phyloP scores from a whole-genome alignment of 2,329 filamentous ascomycete species.

The Shiraia sp. region DNA sequence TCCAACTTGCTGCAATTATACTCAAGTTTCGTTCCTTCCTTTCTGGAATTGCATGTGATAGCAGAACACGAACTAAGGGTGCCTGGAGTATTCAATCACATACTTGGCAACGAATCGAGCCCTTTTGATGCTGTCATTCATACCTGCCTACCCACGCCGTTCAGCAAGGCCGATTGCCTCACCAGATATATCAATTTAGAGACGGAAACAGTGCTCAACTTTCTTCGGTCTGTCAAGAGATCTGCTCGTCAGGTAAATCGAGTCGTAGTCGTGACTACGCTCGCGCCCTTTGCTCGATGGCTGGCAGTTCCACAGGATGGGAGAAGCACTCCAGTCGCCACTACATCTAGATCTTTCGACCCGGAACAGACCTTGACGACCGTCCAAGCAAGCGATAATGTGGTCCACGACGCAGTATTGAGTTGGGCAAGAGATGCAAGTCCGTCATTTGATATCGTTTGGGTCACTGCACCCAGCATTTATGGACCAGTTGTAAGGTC shows the following conservation, averaged over 20 bases:
- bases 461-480: constrained; percentile 27
- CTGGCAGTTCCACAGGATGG: constrained; percentile 20
- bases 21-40: constrained; percentile 6
- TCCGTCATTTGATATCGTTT: constrained; percentile 28
- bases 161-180: constrained; percentile 31
- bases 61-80: constrained; percentile 12
- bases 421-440: constrained; percentile 22
- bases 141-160: constrained; percentile 19
- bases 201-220: constrained; percentile 21
- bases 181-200: constrained; percentile 29
- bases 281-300: constrained; percentile 32
- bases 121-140: constrained; percentile 34
- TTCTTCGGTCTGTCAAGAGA: constrained; percentile 23
- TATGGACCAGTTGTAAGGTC: constrained; percentile 29
- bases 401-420: constrained; percentile 24
- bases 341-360: constrained; percentile 19
- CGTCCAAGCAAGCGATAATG: constrained; percentile 30
- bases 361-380: constrained; percentile 30
- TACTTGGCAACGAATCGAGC: constrained; percentile 16
- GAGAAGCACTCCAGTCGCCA: constrained; percentile 9
- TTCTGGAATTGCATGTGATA: constrained; percentile 27
- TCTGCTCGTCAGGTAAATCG: constrained; percentile 19
- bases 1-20: constrained; percentile 21
- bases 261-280: constrained; percentile 29
- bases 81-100: constrained; percentile 22